Percentiles rank a stretch among this genome's conserved stretches.
These are phyloP conservation scores for Fusarium algeriense DNA, from an alignment of 2,329 filamentous ascomycete genomes.

Conservation along the genomic window DNA sequence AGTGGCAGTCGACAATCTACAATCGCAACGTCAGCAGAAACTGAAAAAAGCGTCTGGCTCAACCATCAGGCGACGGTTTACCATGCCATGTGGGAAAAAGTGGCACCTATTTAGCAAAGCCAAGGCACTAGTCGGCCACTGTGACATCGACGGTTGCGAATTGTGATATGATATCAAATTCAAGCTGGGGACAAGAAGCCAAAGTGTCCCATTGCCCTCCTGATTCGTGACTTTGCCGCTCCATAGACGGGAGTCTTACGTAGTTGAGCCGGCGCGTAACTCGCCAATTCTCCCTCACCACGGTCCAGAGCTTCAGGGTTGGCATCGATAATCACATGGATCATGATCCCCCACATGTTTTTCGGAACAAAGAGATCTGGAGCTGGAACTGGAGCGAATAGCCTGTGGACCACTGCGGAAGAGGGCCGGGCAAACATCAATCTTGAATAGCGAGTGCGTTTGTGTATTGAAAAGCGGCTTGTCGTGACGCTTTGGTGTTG, in stretches of 20 bases:
- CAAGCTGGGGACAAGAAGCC: slow-evolving; percentile 7
- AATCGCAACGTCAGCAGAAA: slow-evolving; percentile 12
- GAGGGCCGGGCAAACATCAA: neutral
- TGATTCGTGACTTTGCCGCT: slow-evolving; percentile 14
- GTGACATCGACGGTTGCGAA: slow-evolving; percentile 7
- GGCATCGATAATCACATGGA: slow-evolving; percentile 37
- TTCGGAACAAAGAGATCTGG: slow-evolving; percentile 28
- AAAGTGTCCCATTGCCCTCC: neutral
- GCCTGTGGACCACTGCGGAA: slow-evolving; percentile 16
- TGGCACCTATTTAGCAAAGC: neutral
- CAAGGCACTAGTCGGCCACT: slow-evolving; percentile 1
- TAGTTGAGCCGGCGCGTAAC: slow-evolving; percentile 1
- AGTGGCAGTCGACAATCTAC: neutral
- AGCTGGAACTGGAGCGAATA: slow-evolving; percentile 11
- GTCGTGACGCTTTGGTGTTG: slow-evolving; percentile 9
- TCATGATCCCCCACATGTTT: slow-evolving; percentile 35
- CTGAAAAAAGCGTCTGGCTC: slow-evolving; percentile 23
- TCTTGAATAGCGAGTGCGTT: neutral
- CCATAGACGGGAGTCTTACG: neutral
- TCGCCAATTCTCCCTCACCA: slow-evolving; percentile 7
- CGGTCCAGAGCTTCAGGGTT: slow-evolving; percentile 23
- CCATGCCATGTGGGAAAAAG: slow-evolving; percentile 40
- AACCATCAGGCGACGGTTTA: slow-evolving; percentile 28
- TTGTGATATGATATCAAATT: neutral
- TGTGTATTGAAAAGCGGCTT: slow-evolving; percentile 18